Evolutionary conservation across 2,329 filamentous ascomycete genomes (phyloP), one percentile per base, ranked within the genome.

Genomic region (Neonectria ditissima): DNA sequence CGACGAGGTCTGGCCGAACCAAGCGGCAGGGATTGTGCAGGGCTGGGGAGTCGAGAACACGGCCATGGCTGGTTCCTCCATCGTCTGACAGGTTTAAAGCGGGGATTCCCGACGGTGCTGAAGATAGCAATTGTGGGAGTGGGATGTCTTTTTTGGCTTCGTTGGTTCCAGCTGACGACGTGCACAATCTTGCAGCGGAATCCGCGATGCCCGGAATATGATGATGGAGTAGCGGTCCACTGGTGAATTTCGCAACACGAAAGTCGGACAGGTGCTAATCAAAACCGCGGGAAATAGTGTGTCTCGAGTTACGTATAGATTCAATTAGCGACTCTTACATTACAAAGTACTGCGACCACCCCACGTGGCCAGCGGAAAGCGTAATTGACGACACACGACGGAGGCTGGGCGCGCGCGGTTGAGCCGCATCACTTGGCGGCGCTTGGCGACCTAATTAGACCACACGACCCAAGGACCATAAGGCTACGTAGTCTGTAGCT

Each of bases 361-460:
- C 45, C 24, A 48, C 45, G 45, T 48, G 45, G 44, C 32, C 6
- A 32, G 45, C 9, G 20, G 26, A 50, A 32, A 32, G 4, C 30
- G n/a, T 7, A 41, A 32, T 20, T 26, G 14, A 20, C 24, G 4
- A n/a, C n/a, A n/a, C n/a, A n/a, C 44, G 14, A 10, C 8, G 14
- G 32, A 47, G 22, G 22, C 24, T 47, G 37, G 37, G n/a, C 22
- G 22, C 22, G n/a, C 22, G 22, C 22, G 18, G 30, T 34, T 50
- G 47, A 50, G 47, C 47, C 47, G 47, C 47, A 50, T 50, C 47
- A 20, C 45, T 50, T 50, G 45, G 45, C 45, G 28, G 7, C 26
- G 8, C 47, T 50, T 50, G 47, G 47, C 47, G n/a, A 32, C 11
- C 11, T 26, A 26, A 47, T 47, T 47, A 47, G 44, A 32, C 37